These are phyloP conservation scores for Carex parvula DNA, from an alignment of 176 grass and related monocot species.

Conservation along the genomic window DNA sequence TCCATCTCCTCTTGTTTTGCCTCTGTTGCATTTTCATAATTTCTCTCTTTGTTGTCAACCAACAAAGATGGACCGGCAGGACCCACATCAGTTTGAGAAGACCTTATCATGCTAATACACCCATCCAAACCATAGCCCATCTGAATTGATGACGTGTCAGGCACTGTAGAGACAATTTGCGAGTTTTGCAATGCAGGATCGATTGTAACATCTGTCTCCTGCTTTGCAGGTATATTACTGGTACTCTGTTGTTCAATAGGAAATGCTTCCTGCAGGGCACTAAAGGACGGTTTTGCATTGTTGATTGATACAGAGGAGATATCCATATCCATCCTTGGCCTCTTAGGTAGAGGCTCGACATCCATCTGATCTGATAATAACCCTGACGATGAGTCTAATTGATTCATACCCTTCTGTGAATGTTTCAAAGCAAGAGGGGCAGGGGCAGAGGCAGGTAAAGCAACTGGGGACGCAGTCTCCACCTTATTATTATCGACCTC, in stretches of 20 bases:
- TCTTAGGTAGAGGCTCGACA: conserved; percentile 58
- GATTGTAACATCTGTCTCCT: conserved; percentile 52
- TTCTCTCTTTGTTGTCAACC: conserved; percentile 46
- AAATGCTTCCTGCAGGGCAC: conserved; percentile 33
- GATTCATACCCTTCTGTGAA: conserved; percentile 13
- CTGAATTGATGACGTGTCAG: conserved; percentile 34
- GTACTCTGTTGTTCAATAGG: conserved; percentile 49
- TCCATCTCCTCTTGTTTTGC: conserved; percentile 64
- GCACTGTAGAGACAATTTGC: background rate
- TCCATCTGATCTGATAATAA: conserved; percentile 58
- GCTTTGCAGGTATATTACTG: conserved; percentile 40
- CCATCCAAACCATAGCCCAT: conserved; percentile 44
- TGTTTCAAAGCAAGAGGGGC: conserved; percentile 3
- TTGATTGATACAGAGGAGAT: conserved; percentile 34
- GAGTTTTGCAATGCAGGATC: conserved; percentile 17
- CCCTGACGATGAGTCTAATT: conserved; percentile 26
- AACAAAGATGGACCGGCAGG: conserved; percentile 35
- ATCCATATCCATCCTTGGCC: conserved; percentile 64
- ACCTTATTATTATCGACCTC: conserved; percentile 2
- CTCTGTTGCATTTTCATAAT: conserved; percentile 39
- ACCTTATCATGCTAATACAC: conserved; percentile 34
- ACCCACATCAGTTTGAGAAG: conserved; percentile 32
- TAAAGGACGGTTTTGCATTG: conserved; percentile 41
- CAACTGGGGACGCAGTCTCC: conserved; percentile 19
- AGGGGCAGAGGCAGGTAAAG: conserved; percentile 1